A percentile compares a stretch with the other conserved stretches of the same genome.
Evolutionary conservation across 2,329 filamentous ascomycete genomes (phyloP).

Genomic region (Talaromyces sp.): DNA sequence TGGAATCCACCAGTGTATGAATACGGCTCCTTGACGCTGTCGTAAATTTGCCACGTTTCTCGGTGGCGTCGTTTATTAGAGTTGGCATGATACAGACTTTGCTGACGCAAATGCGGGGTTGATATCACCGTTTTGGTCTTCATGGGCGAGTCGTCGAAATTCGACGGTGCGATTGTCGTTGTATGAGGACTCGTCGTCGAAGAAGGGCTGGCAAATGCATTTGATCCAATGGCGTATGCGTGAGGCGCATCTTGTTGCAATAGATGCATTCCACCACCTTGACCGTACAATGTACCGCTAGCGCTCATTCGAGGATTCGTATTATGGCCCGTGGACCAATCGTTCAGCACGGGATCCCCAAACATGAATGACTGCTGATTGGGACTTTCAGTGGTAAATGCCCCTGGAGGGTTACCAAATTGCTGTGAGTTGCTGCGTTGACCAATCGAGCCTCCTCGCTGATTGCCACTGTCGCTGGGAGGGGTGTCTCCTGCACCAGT

Average conservation of each 20-base stretch:
- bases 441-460: slow-evolving; percentile 41
- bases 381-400: slow-evolving; percentile 44
- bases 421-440: slow-evolving; percentile 36
- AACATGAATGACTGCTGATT: slow-evolving; percentile 43
- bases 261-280: slow-evolving; percentile 34
- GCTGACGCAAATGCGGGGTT: slow-evolving; percentile 41
- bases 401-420: slow-evolving; percentile 31
- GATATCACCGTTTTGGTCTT: slow-evolving; percentile 37
- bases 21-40: slow-evolving; percentile 84
- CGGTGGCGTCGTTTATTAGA: slow-evolving; percentile 48
- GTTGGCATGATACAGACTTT: slow-evolving; percentile 25
- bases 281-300: slow-evolving; percentile 30
- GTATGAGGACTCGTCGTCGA: slow-evolving; percentile 52
- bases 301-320: slow-evolving; percentile 24
- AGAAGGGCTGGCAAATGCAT: slow-evolving; percentile 54
- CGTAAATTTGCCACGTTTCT: slow-evolving; percentile 82
- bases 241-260: slow-evolving; percentile 45
- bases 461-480: slow-evolving; percentile 56
- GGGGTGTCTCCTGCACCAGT: slow-evolving; percentile 79
- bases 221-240: slow-evolving; percentile 56
- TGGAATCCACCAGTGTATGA: slow-evolving; percentile 89
- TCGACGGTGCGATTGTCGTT: slow-evolving; percentile 34
- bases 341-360: slow-evolving; percentile 41
- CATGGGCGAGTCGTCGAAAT: slow-evolving; percentile 25
- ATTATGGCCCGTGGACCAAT: slow-evolving; percentile 40